Base-by-base conservation (phyloP, 1,139 yeast species). In the Saccharomyces pastorianus region DNA sequence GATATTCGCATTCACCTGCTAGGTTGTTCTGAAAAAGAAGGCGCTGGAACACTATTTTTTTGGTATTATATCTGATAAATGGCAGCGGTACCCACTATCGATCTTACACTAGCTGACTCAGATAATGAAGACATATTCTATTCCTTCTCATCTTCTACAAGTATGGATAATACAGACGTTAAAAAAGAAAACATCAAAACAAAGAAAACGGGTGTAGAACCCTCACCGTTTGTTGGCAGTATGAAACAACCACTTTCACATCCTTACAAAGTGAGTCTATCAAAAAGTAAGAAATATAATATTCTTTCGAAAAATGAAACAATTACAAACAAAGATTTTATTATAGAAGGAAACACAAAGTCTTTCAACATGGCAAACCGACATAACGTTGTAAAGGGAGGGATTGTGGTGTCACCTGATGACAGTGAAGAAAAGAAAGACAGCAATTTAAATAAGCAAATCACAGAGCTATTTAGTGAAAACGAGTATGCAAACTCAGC, bases 21-120 rank as follows among this genome's bases (percentile, higher is more conserved):
- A 8, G 2, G 44, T 38, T 1, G 6, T 38, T 20, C 23, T 20
- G 23, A 20, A 6, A 46, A 46, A 46, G 48, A 14, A 46, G 31
- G 20, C 28, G 14, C 20, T 26, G 31, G 31, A 20, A 20, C 23
- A 23, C 11, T 27, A 46, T 47, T 31, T 29, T 17, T 38, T 38
- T 38, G 26, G 44, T 3, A 9, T 5, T 17, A 38, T 13, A 20
- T 17, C 44, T 38, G 44, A 17, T 38, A 17, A 34, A 55, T 51
- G 56, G 51, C 49, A 25, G 47, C 52, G 23, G 50, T 55, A 8
- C 58, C 59, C 42, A 59, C 63, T 17, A 62, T 62, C 28, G 65
- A 62, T 50, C 53, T 62, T 28, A 62, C 64, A 4, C 52, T 52
- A 38, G 62, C 59, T 6, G 61, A 58, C 48, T 58, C 61, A 32